Base-by-base conservation (phyloP, 2,329 filamentous ascomycete species). In the Nigrograna mackinnonii region DNA sequence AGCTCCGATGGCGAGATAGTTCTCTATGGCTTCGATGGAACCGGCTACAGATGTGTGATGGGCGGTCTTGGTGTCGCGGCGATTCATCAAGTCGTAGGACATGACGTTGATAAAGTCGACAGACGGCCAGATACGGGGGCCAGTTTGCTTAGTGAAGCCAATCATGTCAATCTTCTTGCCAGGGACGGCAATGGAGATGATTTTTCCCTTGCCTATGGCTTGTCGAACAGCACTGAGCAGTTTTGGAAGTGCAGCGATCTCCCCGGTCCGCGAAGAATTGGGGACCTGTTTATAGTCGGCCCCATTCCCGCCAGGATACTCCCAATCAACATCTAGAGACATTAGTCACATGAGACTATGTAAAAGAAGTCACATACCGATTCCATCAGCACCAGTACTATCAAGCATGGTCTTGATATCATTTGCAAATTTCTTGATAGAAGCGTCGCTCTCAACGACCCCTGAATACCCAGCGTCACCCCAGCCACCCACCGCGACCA, bases 401-500 rank as follows among this genome's bases (percentile, higher is more conserved):
- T 77, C 67, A 1, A 90, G 72, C 80, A 89, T 85, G 20, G 70
- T 69, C 6, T 77, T 79, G 2, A 89, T 76, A 51, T 87, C 87
- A 33, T 72, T 71, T 2, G 85, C 83, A 68, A 86, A 91, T 6
- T 67, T 69, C 46, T 74, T 70, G 13, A 84, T 78, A 1, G 75
- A 77, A 6, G 65, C 53, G 1, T 78, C 72, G 3, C 75, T 74
- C 37, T 71, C 74, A 2, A 83, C 80, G 0, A 78, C 85, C 2
- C 44, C 63, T 0, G 78, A 76, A 56, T 88, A 90, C 0, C 85
- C 86, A 0, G 79, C 83, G 46, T 89, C 84, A 0, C 85, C 86
- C 86, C 87, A 91, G 39, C 86, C 87, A 9, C 87, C 87, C 49
- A 91, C 82, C 16, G 87, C 85, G 26, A 90, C 76, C 70, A 86